These are phyloP conservation scores for Puccinia horiana DNA, from an alignment of 1,284 basidiomycete genomes.

Conservation along the genomic window DNA sequence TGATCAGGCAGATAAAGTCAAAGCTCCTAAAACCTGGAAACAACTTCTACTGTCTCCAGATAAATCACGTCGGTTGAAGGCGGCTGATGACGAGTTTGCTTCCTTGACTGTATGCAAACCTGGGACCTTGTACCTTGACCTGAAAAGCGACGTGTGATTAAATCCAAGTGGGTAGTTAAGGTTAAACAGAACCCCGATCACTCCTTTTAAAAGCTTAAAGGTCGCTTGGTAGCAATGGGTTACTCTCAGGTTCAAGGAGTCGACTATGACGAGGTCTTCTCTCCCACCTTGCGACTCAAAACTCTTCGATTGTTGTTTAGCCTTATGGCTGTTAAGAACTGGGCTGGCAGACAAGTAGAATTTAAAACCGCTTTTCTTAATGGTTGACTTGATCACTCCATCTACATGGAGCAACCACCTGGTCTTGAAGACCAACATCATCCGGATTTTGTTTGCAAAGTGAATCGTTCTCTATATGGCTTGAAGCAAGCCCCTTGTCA, in stretches of 20 bases:
- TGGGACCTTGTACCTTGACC: neutral
- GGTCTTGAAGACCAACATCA: neutral
- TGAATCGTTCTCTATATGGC: neutral
- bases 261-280: neutral
- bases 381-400: neutral
- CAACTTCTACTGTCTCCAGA: slow-evolving; percentile 5
- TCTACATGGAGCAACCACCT: neutral
- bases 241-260: too few relatives aligned
- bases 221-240: slow-evolving; percentile 1
- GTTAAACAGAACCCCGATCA: neutral
- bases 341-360: too few relatives aligned
- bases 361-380: too few relatives aligned
- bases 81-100: neutral
- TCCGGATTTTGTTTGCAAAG: neutral
- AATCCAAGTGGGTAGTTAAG: slow-evolving; percentile 24
- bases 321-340: neutral
- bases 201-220: neutral
- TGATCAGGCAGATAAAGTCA: neutral
- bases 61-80: slow-evolving; percentile 3
- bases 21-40: neutral
- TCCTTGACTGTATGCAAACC: neutral
- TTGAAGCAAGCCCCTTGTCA: neutral
- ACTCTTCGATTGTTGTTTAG: neutral
- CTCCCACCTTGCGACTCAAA: neutral
- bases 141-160: neutral